Percentiles rank a stretch among this genome's conserved stretches.
Conservation (phyloP, 2,329 filamentous ascomycete genomes). For the Hortaea werneckii region DNA sequence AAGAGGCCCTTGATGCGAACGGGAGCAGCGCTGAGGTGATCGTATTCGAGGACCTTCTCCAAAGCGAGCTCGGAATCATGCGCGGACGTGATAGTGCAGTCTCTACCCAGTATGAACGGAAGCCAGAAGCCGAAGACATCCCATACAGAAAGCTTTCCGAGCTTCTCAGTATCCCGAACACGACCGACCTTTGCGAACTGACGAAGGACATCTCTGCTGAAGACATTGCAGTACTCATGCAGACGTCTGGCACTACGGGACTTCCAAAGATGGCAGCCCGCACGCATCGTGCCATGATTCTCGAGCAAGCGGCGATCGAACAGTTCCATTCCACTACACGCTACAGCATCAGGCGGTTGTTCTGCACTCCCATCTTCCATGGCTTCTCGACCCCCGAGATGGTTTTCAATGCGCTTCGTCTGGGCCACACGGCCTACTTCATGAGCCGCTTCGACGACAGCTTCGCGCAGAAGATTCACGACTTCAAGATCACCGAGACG, state of each 20-base stretch:
- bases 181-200: not conserved
- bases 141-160: not conserved
- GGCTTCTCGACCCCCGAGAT: conserved; percentile 39
- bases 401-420: conserved; percentile 36
- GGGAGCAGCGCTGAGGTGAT: conserved; percentile 20
- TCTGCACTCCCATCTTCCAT: conserved; percentile 46
- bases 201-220: not conserved
- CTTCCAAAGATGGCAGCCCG: conserved; percentile 32
- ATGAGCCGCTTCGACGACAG: conserved; percentile 36
- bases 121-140: not conserved
- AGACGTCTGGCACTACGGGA: conserved; percentile 29
- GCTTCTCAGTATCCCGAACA: not conserved
- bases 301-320: conserved; percentile 23
- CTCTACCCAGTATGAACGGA: not conserved
- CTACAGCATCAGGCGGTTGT: conserved; percentile 33
- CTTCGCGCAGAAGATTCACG: conserved; percentile 31
- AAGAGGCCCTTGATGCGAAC: conserved; percentile 23
- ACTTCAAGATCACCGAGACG: conserved; percentile 39
- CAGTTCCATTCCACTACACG: conserved; percentile 17
- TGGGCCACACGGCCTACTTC: conserved; percentile 38
- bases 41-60: conserved; percentile 19
- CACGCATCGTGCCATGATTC: conserved; percentile 27
- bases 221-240: conserved; percentile 19
- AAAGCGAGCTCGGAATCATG: not conserved
- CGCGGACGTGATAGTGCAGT: not conserved